phyloP scores from a whole-genome alignment of 768 basidiomycete genomes.

The Serpula lacrymans region DNA sequence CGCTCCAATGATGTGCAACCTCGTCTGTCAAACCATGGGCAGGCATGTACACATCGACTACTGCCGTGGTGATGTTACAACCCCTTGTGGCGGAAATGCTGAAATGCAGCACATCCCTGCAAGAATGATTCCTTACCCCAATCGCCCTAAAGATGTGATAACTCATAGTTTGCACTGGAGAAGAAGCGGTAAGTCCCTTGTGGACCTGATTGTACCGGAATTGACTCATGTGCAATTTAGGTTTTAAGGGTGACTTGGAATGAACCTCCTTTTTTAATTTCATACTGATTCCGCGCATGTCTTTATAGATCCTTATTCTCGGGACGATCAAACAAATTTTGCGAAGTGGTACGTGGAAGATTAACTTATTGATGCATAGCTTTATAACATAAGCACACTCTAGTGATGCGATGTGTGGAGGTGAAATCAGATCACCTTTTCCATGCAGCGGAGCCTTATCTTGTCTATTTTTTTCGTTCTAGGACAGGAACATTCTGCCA shows the following conservation, averaged over 20 bases:
- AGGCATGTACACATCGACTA: slow-evolving; percentile 57
- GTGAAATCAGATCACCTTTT: slow-evolving; percentile 24
- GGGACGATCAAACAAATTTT: slow-evolving; percentile 53
- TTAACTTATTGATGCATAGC: too few species aligned
- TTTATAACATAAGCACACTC: too few species aligned
- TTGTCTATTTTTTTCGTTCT: not conserved
- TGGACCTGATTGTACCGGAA: too few species aligned
- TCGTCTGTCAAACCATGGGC: slow-evolving; percentile 52
- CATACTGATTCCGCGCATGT: too few species aligned
- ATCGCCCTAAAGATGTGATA: slow-evolving; percentile 48
- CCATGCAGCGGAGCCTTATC: not conserved
- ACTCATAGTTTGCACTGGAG: slow-evolving; percentile 56
- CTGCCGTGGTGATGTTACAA: slow-evolving; percentile 40
- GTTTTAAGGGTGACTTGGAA: too few species aligned
- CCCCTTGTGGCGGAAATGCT: slow-evolving; percentile 34
- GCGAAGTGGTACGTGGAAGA: slow-evolving; percentile 48
- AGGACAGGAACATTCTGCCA: slow-evolving; percentile 51
- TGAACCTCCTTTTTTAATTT: too few species aligned
- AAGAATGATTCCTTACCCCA: slow-evolving; percentile 44
- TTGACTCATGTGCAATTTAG: too few species aligned
- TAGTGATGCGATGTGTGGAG: slow-evolving; percentile 51
- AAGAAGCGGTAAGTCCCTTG: slow-evolving; percentile 43
- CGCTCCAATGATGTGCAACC: slow-evolving; percentile 61
- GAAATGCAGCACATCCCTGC: slow-evolving; percentile 45
- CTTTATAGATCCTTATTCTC: slow-evolving; percentile 62